Percentiles rank a stretch among this genome's conserved stretches.
These are phyloP conservation scores for Neurospora sp. DNA, from an alignment of 2,329 filamentous ascomycete genomes.

Conservation along the genomic window DNA sequence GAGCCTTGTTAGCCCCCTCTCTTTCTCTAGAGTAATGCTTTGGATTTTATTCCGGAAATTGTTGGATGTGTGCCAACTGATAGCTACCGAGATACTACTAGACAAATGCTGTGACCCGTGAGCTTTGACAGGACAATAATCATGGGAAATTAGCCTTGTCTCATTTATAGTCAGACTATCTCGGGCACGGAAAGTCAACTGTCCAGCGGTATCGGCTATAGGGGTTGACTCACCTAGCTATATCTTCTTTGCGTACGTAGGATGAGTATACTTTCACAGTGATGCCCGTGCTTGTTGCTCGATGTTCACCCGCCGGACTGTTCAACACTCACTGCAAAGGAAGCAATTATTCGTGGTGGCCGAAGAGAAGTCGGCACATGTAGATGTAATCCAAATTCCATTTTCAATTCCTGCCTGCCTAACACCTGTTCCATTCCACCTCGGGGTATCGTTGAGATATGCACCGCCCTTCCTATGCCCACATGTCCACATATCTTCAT, in stretches of 20 bases:
- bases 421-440: conserved; percentile 5
- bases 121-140: background rate
- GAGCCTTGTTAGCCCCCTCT: background rate
- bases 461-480: conserved; percentile 10
- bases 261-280: background rate
- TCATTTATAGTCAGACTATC: background rate
- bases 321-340: background rate
- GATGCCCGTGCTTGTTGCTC: background rate
- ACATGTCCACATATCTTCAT: conserved; percentile 13
- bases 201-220: background rate
- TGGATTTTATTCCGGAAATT: background rate
- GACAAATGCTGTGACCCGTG: background rate
- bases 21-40: background rate
- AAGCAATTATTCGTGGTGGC: background rate
- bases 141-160: background rate
- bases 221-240: background rate
- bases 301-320: background rate
- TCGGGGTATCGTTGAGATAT: conserved; percentile 30
- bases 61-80: background rate
- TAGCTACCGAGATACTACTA: background rate
- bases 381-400: background rate
- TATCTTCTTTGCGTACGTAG: background rate
- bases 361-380: background rate
- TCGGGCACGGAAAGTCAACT: background rate
- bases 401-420: conserved; percentile 8